phyloP scores from a whole-genome alignment of 2,329 filamentous ascomycete genomes.

The Cyanodermella asteris region DNA sequence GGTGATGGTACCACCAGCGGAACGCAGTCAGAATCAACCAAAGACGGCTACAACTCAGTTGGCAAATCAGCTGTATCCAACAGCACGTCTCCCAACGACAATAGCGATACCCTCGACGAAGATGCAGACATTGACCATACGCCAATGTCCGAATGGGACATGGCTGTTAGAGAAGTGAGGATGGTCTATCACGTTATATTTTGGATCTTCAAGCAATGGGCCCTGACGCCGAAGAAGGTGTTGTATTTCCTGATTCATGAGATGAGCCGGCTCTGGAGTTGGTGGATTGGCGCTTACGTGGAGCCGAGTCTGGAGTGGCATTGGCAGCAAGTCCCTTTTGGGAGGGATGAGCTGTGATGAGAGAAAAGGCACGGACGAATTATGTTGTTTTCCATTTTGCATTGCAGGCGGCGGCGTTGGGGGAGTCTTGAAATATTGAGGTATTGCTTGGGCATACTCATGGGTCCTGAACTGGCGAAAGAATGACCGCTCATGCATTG shows the following conservation, averaged over 20 bases:
- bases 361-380: no score
- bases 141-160: constrained; percentile 21
- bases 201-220: constrained; percentile 50
- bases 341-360: constrained; percentile 6
- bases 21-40: background rate
- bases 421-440: no score
- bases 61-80: background rate
- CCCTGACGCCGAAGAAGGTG: constrained; percentile 35
- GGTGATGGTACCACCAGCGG: constrained; percentile 3
- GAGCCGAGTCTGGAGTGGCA: constrained; percentile 20
- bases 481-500: no score
- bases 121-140: constrained; percentile 5
- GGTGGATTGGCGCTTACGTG: constrained; percentile 40
- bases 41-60: constrained; percentile 1
- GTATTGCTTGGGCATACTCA: no score
- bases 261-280: constrained; percentile 32
- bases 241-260: constrained; percentile 32
- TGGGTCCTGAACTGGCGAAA: no score
- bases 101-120: background rate
- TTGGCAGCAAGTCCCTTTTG: constrained; percentile 6
- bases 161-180: constrained; percentile 40
- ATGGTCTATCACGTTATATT: constrained; percentile 40
- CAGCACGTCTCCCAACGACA: background rate
- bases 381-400: no score
- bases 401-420: no score